These are phyloP conservation scores for Rhizophora mangle DNA, from an alignment of 345 rosid genomes.

Conservation along the genomic window DNA sequence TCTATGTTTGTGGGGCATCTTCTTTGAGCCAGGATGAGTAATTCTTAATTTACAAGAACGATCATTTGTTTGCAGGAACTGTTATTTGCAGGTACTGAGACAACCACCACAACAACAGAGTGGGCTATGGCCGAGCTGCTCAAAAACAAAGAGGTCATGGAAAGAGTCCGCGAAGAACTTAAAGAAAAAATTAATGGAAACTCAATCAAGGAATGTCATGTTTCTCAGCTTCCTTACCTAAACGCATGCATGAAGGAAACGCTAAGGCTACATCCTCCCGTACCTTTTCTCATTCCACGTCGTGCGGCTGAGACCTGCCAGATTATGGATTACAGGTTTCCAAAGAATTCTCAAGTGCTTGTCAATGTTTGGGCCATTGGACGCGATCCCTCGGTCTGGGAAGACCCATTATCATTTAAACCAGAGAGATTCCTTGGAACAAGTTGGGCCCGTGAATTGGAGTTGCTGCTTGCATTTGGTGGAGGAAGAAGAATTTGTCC, in stretches of 20 bases:
- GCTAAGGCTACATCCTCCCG: conserved; percentile 17
- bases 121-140: conserved; percentile 16
- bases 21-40: neutral
- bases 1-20: neutral
- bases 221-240: conserved; percentile 12
- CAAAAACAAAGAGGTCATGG: conserved; percentile 7
- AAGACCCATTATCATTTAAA: conserved; percentile 19
- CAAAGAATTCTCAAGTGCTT: conserved; percentile 13
- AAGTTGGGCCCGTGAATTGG: conserved; percentile 1
- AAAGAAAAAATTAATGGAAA: neutral
- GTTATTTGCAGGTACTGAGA: conserved; percentile 12
- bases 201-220: neutral
- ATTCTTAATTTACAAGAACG: neutral
- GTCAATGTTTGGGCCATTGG: conserved; percentile 23
- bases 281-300: conserved; percentile 12
- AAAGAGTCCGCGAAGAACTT: conserved; percentile 2
- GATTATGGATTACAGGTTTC: conserved; percentile 18
- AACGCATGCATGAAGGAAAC: conserved; percentile 19
- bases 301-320: conserved; percentile 13
- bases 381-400: conserved; percentile 8
- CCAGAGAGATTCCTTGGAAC: conserved; percentile 16
- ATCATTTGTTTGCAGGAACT: conserved; percentile 6
- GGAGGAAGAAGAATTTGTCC: conserved; percentile 23
- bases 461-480: conserved; percentile 12
- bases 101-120: conserved; percentile 1